These are phyloP conservation scores for Coemansia sp. DNA, from an alignment of 192 early-diverging fungal species.

Conservation along the genomic window DNA sequence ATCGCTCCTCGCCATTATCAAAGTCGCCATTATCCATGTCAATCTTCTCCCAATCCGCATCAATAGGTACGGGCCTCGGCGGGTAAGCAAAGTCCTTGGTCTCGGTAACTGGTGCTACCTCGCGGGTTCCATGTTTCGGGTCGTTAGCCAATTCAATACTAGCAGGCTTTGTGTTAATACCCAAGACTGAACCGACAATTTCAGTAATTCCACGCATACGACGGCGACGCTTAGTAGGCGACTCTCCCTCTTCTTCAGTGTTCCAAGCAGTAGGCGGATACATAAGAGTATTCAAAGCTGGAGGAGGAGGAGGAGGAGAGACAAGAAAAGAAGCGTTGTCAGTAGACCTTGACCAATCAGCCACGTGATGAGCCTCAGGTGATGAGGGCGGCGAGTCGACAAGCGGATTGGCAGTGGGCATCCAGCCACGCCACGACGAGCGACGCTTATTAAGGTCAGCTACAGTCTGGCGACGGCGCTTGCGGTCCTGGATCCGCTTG, in stretches of 20 bases:
- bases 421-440: constrained; percentile 56
- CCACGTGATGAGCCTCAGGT: not conserved
- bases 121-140: not conserved
- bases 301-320: not conserved
- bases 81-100: constrained; percentile 22
- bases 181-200: not conserved
- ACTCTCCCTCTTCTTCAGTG: not conserved
- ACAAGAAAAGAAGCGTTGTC: not conserved
- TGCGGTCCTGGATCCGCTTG: constrained; percentile 50
- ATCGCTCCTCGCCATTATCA: not conserved
- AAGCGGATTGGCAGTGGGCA: constrained; percentile 13
- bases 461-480: constrained; percentile 42
- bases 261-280: constrained; percentile 31
- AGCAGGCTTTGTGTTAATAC: not conserved
- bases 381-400: constrained; percentile 31
- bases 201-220: constrained; percentile 10
- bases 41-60: constrained; percentile 41
- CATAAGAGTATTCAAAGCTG: not conserved
- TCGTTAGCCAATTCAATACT: not conserved
- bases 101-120: not conserved
- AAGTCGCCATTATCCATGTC: constrained; percentile 17
- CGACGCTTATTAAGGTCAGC: constrained; percentile 45
- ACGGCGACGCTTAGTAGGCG: constrained; percentile 1
- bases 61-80: constrained; percentile 42
- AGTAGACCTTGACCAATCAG: not conserved